These are phyloP conservation scores for Capronia epimyces DNA, from an alignment of 2,329 filamentous ascomycete genomes.

Conservation along the genomic window DNA sequence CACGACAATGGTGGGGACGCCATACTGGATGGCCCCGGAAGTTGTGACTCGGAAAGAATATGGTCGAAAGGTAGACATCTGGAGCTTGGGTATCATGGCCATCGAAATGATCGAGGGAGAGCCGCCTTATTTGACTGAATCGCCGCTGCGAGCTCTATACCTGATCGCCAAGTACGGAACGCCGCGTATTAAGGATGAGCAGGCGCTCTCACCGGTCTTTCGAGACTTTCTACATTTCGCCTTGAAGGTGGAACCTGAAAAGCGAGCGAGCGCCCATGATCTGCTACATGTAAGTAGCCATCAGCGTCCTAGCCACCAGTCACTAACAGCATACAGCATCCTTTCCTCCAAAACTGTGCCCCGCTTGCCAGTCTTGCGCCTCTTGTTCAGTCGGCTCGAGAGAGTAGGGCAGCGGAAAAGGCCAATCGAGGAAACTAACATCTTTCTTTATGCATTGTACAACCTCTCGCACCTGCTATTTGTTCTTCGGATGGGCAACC, in stretches of 20 bases:
- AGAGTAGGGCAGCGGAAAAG: conserved; percentile 80
- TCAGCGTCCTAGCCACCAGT: background rate
- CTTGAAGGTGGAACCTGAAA: conserved; percentile 93
- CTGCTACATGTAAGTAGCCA: conserved; percentile 69
- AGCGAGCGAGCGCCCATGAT: conserved; percentile 91
- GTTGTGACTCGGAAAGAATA: conserved; percentile 97
- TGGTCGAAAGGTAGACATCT: conserved; percentile 96
- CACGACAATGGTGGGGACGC: conserved; percentile 97
- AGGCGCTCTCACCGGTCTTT: conserved; percentile 95
- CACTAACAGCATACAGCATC: conserved; percentile 52
- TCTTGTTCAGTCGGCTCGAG: conserved; percentile 76
- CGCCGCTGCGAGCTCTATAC: conserved; percentile 85
- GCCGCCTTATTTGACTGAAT: conserved; percentile 93
- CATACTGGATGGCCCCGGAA: conserved; percentile 99
- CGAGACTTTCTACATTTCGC: conserved; percentile 88
- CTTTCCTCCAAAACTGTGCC: conserved; percentile 72
- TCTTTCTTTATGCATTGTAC: conserved; percentile 7
- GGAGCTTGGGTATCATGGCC: conserved; percentile 97
- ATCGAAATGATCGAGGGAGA: conserved; percentile 99
- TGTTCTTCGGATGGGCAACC: conserved; percentile 3
- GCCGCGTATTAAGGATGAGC: conserved; percentile 89
- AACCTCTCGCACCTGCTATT: conserved; percentile 6
- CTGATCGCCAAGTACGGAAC: conserved; percentile 96
- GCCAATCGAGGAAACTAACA: conserved; percentile 54
- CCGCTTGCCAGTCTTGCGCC: conserved; percentile 74